These are phyloP conservation scores for Mycena vulgaris DNA, from an alignment of 768 basidiomycete genomes.

Conservation along the genomic window DNA sequence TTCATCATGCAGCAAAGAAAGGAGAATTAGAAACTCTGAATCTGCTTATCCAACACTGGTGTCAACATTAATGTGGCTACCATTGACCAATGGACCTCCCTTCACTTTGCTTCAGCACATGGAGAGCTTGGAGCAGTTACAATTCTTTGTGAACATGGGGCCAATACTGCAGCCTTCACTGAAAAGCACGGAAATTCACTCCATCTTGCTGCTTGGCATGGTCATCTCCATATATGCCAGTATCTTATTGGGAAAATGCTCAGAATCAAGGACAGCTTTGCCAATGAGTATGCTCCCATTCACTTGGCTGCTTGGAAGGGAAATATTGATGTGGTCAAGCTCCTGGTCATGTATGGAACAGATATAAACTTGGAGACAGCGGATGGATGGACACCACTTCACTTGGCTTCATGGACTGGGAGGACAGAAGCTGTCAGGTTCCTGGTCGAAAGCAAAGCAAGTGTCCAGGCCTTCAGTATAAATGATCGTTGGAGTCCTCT, in stretches of 20 bases:
- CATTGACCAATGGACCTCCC: conserved; percentile 14
- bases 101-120: conserved; percentile 18
- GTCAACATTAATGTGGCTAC: conserved; percentile 8
- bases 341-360: conserved; percentile 10
- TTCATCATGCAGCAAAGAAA: conserved; percentile 18
- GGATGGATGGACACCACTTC: conserved; percentile 32
- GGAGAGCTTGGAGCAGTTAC: conserved; percentile 13
- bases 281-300: conserved; percentile 11
- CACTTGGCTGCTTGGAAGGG: conserved; percentile 28
- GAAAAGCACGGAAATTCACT: conserved; percentile 2
- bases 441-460: conserved; percentile 2
- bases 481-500: conserved; percentile 9
- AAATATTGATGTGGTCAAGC: not conserved
- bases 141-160: conserved; percentile 8
- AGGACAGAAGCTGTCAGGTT: conserved; percentile 9
- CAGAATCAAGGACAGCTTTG: not conserved
- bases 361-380: conserved; percentile 1
- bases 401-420: conserved; percentile 26
- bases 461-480: not conserved
- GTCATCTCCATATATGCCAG: conserved; percentile 3
- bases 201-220: conserved; percentile 27
- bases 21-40: conserved; percentile 16
- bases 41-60: conserved; percentile 21
- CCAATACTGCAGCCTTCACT: conserved; percentile 3
- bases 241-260: not conserved